phyloP scores from a whole-genome alignment of 305 asterid species.

The Rubia tinctorum region DNA sequence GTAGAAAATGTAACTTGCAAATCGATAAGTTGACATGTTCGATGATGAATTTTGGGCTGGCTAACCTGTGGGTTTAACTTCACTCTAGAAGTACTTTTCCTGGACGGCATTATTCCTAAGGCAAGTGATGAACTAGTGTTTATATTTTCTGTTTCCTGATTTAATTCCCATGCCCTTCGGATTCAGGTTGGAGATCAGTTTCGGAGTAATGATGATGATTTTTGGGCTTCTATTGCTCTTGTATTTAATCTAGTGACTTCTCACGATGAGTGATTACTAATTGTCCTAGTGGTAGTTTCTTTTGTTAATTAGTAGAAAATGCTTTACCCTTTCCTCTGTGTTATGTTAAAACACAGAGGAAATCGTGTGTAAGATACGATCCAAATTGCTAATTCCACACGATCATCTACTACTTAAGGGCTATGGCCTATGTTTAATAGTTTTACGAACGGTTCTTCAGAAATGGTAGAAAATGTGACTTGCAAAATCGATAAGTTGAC shows the following conservation, averaged over 20 bases:
- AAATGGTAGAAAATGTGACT: neutral
- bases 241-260: neutral
- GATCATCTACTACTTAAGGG: neutral
- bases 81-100: too few species aligned
- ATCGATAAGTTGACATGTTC: neutral
- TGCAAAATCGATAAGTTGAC: neutral
- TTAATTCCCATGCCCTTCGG: neutral
- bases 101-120: neutral
- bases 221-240: neutral
- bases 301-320: neutral
- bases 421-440: neutral
- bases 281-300: neutral
- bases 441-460: neutral
- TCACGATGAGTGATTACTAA: neutral
- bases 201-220: constrained; percentile 81
- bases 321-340: neutral
- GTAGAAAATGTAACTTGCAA: neutral
- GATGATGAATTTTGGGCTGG: neutral
- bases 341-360: neutral
- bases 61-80: neutral
- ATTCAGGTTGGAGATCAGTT: constrained; percentile 76
- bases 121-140: neutral
- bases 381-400: neutral
- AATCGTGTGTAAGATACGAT: too few species aligned
- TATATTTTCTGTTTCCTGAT: neutral